Evolutionary conservation across 176 grass and related monocot genomes (phyloP), one percentile per base, ranked within the genome.

Genomic region (Avena atlantica): DNA sequence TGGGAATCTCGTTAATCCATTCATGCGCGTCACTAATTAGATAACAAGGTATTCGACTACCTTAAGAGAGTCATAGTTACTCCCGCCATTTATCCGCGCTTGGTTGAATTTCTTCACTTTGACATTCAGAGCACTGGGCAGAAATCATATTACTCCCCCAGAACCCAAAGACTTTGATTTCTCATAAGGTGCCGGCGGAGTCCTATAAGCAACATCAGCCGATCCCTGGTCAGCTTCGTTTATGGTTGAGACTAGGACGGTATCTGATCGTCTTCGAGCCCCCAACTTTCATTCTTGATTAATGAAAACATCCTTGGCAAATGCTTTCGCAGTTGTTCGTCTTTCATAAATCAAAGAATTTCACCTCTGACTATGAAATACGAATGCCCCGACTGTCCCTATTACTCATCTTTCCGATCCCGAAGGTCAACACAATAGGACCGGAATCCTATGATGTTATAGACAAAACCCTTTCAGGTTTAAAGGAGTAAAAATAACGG

Each of bases 21-120:
- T 95, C 90, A 92, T 88, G 87, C 20, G 55, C 47, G 16, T 91
- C 90, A 95, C 88, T 92, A 92, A 95, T 92, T 90, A 87, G 88
- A 89, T 89, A 83, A 81, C 80, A 62, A 91, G 81, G 90, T 74
- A 91, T 90, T 95, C 92, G 88, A 88, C 90, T 95, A 90, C 87
- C 90, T 92, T 95, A 95, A 95, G 82, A 92, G 90, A 92, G 93
- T 95, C 90, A 95, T 92, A 95, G 90, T 95, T 95, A 92, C 93
- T 42, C 40, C 40, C 40, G 40, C 40, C 40, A 6, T 42, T 42
- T 42, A 42, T 6, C 40, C 40, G 37, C 83, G 85, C 82, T 92
- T 95, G 57, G 79, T 92, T 89, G 88, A 90, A 95, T 95, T 92
- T 90, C 86, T 92, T 95, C 93, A 95, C 83, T 92, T 95, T 94